Evolutionary conservation across 768 basidiomycete genomes (phyloP), one percentile per base, ranked within the genome.

Genomic region (Serendipita sp.): DNA sequence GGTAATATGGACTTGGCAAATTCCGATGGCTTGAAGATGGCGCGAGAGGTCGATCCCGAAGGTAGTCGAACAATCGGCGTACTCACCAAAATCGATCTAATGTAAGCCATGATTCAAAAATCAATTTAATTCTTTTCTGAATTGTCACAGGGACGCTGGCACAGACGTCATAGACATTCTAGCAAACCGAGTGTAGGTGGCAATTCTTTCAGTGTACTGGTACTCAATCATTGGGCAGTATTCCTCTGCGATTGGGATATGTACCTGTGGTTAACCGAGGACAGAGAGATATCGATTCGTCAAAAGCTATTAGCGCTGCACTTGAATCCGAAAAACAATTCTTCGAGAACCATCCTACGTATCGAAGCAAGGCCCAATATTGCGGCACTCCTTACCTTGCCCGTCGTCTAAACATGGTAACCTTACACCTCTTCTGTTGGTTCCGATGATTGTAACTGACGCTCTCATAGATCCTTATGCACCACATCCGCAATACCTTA

Each of bases 161-260:
- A 98, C 95, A 3, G 95, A 99, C 73, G 96, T 99, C 41, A 93
- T 99, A 34, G 96, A 99, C 74, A 98, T 99, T 73, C 84, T 99
- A 56, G 96, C 96, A 3, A 95, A 96, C 7, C 85, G 96, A 60
- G 85, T 99, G 67, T 68, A 48, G 47, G 67, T 41, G 41, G 13
- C 41, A 41, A 13, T 54, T 53, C 30, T 51, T 44, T 35, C 28
- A n/a, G 15, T 28, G n/a, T 35, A 45, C 18, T 24, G 45, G 4
- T 16, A 35, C 13, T 51, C 35, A 54, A 15, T 51, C 3, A 32
- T 37, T 37, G 63, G 5, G 11, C 41, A 68, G 67, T 69, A 97
- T 98, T 71, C 96, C 95, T 58, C 81, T 99, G 44, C 86, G 96
- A 66, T 77, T 99, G 46, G 96, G 96, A 63, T 99, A 98, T 72